Percentiles rank a stretch among this genome's conserved stretches.
These are phyloP conservation scores for Cryomyces antarcticus DNA, from an alignment of 495 filamentous ascomycete genomes.

Conservation along the genomic window DNA sequence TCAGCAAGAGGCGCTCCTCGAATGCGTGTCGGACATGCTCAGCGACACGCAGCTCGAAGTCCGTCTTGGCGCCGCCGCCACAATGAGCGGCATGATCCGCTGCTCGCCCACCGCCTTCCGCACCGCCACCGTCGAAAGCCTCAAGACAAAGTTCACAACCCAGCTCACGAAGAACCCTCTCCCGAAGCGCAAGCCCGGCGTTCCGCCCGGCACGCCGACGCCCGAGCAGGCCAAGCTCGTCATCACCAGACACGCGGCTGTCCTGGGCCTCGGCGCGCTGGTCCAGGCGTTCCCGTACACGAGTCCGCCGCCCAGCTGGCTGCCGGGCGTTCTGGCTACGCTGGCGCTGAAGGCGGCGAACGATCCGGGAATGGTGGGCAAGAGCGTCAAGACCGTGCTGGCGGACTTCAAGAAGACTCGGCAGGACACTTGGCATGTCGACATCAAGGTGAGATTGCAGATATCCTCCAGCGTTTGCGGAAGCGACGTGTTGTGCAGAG, in stretches of 20 bases:
- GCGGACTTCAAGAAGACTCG: constrained; percentile 99
- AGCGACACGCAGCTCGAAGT: constrained; percentile 86
- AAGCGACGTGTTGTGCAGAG: no score
- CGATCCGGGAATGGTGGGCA: constrained; percentile 83
- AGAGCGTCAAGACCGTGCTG: constrained; percentile 88
- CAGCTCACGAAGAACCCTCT: constrained; percentile 62
- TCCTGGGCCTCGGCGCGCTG: constrained; percentile 75
- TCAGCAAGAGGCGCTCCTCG: constrained; percentile 64
- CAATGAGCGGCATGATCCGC: constrained; percentile 91
- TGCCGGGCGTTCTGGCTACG: constrained; percentile 78
- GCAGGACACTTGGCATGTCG: constrained; percentile 96
- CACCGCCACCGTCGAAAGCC: constrained; percentile 45
- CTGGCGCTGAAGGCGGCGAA: constrained; percentile 68
- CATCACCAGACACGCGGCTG: constrained; percentile 70
- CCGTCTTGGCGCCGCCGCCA: constrained; percentile 74
- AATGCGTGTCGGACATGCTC: constrained; percentile 84
- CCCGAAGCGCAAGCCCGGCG: constrained; percentile 32
- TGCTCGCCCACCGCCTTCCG: constrained; percentile 79
- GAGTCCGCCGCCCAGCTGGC: constrained; percentile 79
- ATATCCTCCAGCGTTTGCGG: not conserved
- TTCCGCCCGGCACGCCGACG: constrained; percentile 40
- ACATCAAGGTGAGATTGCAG: constrained; percentile 62
- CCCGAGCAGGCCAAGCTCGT: constrained; percentile 67
- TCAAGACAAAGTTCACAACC: constrained; percentile 63
- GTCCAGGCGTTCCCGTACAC: constrained; percentile 95